These are phyloP conservation scores for Papiliotrema laurentii DNA, from an alignment of 1,284 basidiomycete genomes.

Conservation along the genomic window DNA sequence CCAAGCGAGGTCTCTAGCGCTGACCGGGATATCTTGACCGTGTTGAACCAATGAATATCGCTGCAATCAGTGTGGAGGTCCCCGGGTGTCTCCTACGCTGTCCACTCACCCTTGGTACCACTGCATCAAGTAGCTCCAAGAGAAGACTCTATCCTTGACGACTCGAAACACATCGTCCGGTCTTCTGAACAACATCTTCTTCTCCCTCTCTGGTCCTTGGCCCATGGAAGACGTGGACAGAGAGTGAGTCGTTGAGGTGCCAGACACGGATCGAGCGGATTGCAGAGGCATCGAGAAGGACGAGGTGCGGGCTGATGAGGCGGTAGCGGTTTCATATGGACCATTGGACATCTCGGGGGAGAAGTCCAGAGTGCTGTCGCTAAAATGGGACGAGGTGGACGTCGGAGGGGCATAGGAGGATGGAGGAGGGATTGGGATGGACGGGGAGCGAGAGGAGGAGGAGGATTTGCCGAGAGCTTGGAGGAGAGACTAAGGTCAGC, in stretches of 20 bases:
- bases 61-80: constrained; percentile 12
- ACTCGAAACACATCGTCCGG: constrained; percentile 39
- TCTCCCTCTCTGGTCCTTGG: constrained; percentile 4
- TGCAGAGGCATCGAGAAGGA: background rate
- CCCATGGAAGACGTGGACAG: background rate
- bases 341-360: constrained; percentile 3
- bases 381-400: constrained; percentile 10
- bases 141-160: constrained; percentile 34
- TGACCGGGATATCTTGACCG: constrained; percentile 35
- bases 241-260: background rate
- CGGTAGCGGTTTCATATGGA: constrained; percentile 10
- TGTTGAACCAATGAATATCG: constrained; percentile 45
- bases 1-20: constrained; percentile 38
- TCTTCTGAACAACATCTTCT: constrained; percentile 12
- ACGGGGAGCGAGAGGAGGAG: constrained; percentile 1
- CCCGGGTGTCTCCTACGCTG: background rate
- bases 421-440: constrained; percentile 5
- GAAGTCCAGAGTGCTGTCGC: constrained; percentile 8
- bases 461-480: constrained; percentile 22
- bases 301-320: background rate
- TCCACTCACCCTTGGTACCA: constrained; percentile 43
- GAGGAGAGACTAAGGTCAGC: constrained; percentile 19
- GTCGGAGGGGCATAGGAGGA: constrained; percentile 11
- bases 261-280: background rate
- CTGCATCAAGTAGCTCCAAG: constrained; percentile 44